These are phyloP conservation scores for Trametes elegans DNA, from an alignment of 768 basidiomycete genomes.

Conservation along the genomic window DNA sequence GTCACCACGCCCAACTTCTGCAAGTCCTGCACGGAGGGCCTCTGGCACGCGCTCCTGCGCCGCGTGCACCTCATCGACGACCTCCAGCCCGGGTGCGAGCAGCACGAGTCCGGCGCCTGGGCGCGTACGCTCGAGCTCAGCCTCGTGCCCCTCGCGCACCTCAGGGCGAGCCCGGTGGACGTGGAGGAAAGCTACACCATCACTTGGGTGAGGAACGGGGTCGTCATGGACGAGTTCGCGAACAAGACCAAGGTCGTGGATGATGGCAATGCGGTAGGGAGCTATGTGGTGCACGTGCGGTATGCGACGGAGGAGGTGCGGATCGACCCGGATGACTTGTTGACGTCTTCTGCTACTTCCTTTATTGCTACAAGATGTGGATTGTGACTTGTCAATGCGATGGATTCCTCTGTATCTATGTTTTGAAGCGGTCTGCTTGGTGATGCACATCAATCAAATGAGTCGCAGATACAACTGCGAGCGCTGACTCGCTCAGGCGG, in stretches of 20 bases:
- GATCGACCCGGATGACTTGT: slow-evolving; percentile 39
- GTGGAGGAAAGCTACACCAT: slow-evolving; percentile 51
- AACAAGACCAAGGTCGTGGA: slow-evolving; percentile 52
- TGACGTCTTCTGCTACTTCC: slow-evolving; percentile 23
- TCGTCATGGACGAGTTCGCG: slow-evolving; percentile 40
- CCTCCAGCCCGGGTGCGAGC: slow-evolving; percentile 41
- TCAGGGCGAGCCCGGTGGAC: slow-evolving; percentile 35
- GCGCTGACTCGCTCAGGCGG: neutral
- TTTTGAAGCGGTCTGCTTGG: too few species aligned
- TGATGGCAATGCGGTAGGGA: slow-evolving; percentile 34
- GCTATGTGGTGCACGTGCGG: slow-evolving; percentile 45
- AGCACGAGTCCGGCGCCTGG: slow-evolving; percentile 16
- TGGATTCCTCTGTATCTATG: too few species aligned
- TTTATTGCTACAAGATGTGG: too few species aligned
- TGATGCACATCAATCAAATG: too few species aligned
- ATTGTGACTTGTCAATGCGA: too few species aligned
- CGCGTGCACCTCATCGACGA: slow-evolving; percentile 62
- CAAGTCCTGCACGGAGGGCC: slow-evolving; percentile 67
- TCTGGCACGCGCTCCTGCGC: slow-evolving; percentile 65
- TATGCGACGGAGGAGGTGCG: slow-evolving; percentile 60
- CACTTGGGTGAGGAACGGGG: slow-evolving; percentile 52
- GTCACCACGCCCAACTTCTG: slow-evolving; percentile 73
- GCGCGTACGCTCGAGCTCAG: slow-evolving; percentile 41
- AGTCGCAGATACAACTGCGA: neutral
- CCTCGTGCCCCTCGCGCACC: slow-evolving; percentile 62